Evolutionary conservation across 805 yeast genomes (phyloP), one percentile per base, ranked within the genome.

Genomic region (Kuraishia piskuri): DNA sequence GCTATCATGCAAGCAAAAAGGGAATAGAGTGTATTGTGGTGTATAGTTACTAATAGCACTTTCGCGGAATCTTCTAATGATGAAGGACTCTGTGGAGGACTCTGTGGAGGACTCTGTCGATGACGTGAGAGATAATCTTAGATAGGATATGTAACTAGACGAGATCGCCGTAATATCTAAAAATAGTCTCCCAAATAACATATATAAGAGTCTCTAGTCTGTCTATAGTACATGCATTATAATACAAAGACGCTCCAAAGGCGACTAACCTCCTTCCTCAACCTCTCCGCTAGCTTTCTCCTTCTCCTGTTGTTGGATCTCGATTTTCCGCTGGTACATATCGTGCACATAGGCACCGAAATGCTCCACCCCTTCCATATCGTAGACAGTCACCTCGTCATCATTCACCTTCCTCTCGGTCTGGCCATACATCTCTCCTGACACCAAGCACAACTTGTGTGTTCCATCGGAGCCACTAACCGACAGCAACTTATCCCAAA

Each of bases 351-450:
- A 60, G n/a, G 55, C 56, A 2, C 59, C 61, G 51, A 66, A 52
- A 36, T 66, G 67, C 19, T 56, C 63, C 19, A 60, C 56, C 9
- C 58, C 56, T 26, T 59, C 61, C 52, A 63, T 61, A 17, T 31
- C 51, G 46, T 55, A 58, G 26, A 36, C 50, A 40, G 52, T 50
- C 14, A 20, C 40, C 10, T 46, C 22, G 40, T 57, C 23, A n/a
- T 55, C 56, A 9, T 44, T 24, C 14, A 53, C 26, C 20, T 31
- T 52, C 45, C 59, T 51, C 22, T 22, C n/a, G 40, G n/a, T 17
- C 3, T 17, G 22, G 12, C 49, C 40, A 37, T 53, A 57, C 45
- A 50, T 53, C 49, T 61, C 66, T 1, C 61, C 58, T 6, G 54
- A 53, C 19, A 56, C 55, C 1, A 63, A 48, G 23, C 58, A 56